phyloP scores from a whole-genome alignment of 2,329 filamentous ascomycete species.

The Albophoma yamanashiensis region DNA sequence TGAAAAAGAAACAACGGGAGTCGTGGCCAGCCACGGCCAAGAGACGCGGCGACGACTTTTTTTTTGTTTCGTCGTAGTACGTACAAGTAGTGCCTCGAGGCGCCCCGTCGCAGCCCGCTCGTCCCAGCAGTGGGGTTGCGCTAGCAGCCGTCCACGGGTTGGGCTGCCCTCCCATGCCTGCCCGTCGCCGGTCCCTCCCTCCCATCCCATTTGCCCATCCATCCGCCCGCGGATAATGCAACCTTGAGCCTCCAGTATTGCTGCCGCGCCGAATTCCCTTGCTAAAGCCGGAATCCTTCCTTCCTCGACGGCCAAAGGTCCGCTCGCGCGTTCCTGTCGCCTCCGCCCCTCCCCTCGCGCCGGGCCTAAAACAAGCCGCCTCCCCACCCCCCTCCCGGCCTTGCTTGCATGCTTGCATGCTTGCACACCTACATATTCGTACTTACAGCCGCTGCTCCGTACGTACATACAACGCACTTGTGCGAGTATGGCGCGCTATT shows the following conservation, averaged over 20 bases:
- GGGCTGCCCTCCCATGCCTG: background rate
- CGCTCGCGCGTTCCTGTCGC: background rate
- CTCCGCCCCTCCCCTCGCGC: background rate
- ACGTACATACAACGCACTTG: too few relatives aligned
- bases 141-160: background rate
- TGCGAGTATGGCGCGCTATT: background rate
- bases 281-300: background rate
- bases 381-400: background rate
- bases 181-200: background rate
- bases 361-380: background rate
- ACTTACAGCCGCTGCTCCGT: too few relatives aligned
- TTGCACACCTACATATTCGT: too few relatives aligned
- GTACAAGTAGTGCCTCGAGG: too few relatives aligned
- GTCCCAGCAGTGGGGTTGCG: background rate
- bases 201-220: constrained; percentile 1
- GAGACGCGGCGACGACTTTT: background rate
- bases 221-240: background rate
- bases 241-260: background rate
- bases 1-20: background rate
- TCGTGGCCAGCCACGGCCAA: background rate
- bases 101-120: background rate
- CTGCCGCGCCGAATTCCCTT: background rate
- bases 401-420: background rate
- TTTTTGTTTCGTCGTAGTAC: too few relatives aligned
- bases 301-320: background rate